Evolutionary conservation across 2,329 filamentous ascomycete genomes (phyloP).

Genomic region (Curvularia spicifera): DNA sequence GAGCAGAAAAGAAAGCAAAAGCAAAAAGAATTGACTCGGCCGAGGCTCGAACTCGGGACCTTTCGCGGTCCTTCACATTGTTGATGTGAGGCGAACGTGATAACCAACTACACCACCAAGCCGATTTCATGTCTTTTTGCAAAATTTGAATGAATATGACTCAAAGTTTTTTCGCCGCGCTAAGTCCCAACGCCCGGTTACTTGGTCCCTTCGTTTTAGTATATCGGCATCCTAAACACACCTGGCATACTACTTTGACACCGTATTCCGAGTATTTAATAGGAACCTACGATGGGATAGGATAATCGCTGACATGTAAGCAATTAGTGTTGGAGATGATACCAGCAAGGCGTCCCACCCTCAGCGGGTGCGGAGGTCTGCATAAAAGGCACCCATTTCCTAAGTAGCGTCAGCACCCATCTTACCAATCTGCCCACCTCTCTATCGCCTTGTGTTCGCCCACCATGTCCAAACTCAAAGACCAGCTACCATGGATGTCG

Average conservation of each 20-base stretch:
- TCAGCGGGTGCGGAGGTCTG: neutral
- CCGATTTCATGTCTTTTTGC: slow-evolving; percentile 9
- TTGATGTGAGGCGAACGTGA: slow-evolving; percentile 37
- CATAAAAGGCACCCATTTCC: neutral
- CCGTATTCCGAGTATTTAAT: neutral
- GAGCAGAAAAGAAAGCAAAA: neutral
- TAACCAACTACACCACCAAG: slow-evolving; percentile 39
- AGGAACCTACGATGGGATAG: neutral
- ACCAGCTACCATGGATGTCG: slow-evolving; percentile 59
- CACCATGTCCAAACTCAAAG: slow-evolving; percentile 24
- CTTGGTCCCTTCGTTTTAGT: no score
- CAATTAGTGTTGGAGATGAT: neutral
- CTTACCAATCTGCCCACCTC: neutral
- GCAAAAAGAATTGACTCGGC: slow-evolving; percentile 23
- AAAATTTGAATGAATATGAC: neutral
- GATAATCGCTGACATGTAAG: neutral
- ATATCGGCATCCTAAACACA: no score
- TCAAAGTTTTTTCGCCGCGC: no score
- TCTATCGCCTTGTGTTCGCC: no score
- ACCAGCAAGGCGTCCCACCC: neutral
- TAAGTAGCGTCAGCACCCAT: neutral
- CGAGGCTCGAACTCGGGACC: slow-evolving; percentile 38
- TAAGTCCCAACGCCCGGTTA: no score
- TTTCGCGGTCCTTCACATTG: slow-evolving; percentile 21
- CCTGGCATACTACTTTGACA: no score